A percentile compares a stretch with the other conserved stretches of the same genome.
These are phyloP conservation scores for Rhododendron vialii DNA, from an alignment of 148 eudicot genomes.

Conservation along the genomic window DNA sequence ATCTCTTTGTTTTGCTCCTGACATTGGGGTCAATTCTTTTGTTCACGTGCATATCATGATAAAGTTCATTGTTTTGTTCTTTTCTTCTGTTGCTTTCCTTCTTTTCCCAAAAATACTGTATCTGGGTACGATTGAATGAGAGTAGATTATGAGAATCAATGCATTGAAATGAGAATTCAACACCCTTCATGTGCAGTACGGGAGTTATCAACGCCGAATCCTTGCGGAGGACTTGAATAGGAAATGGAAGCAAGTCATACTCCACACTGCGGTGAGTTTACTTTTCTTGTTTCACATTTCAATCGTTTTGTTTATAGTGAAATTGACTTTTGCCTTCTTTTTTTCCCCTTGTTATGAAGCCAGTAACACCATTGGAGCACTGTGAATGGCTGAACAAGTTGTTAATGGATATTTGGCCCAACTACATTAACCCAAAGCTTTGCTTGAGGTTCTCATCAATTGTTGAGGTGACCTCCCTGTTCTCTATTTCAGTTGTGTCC, in stretches of 20 bases:
- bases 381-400: constrained; percentile 98
- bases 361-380: constrained; percentile 84
- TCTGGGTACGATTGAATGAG: background rate
- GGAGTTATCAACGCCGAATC: constrained; percentile 56
- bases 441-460: constrained; percentile 61
- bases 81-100: background rate
- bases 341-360: constrained; percentile 37
- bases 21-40: background rate
- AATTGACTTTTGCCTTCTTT: constrained; percentile 1
- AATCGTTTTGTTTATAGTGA: background rate
- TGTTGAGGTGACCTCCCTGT: constrained; percentile 61
- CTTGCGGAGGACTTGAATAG: constrained; percentile 79
- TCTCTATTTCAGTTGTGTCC: background rate
- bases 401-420: constrained; percentile 74
- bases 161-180: constrained; percentile 15
- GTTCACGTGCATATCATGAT: background rate
- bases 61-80: background rate
- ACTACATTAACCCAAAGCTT: constrained; percentile 69
- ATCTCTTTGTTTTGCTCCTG: background rate
- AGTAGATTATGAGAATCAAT: background rate
- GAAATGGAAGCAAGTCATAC: constrained; percentile 77
- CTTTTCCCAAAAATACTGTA: no score
- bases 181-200: constrained; percentile 49
- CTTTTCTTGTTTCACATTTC: constrained; percentile 1
- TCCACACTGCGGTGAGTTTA: constrained; percentile 53